phyloP scores from a whole-genome alignment of 805 yeast genomes.

The Teunomyces kruisii region DNA sequence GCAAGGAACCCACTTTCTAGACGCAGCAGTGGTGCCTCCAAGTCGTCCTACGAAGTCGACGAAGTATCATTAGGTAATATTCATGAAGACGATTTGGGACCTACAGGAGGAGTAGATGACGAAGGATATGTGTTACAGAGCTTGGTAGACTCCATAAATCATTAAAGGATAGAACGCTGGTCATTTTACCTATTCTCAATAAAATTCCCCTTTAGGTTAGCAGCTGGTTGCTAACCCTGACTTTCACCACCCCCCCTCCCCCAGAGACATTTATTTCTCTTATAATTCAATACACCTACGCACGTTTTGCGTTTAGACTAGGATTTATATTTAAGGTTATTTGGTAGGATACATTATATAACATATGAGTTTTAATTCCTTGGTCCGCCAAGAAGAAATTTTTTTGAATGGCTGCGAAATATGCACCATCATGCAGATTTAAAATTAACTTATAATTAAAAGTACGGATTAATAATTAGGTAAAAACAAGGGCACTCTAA shows the following conservation, averaged over 20 bases:
- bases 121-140: conserved; percentile 37
- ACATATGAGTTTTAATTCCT: too few relatives aligned
- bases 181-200: too few relatives aligned
- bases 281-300: too few relatives aligned
- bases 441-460: neutral
- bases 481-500: neutral
- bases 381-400: too few relatives aligned
- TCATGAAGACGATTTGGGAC: neutral
- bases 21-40: conserved; percentile 3
- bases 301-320: too few relatives aligned
- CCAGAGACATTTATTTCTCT: too few relatives aligned
- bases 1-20: neutral
- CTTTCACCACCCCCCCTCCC: too few relatives aligned
- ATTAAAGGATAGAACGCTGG: conserved; percentile 12
- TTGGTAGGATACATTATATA: too few relatives aligned
- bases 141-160: conserved; percentile 42
- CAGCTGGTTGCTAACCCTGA: too few relatives aligned
- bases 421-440: neutral
- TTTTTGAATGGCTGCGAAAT: neutral
- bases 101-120: conserved; percentile 5
- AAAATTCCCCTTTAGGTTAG: too few relatives aligned
- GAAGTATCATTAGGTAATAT: neutral
- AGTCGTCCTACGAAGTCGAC: neutral
- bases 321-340: too few relatives aligned
- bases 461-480: neutral